Conservation (phyloP, 1,284 basidiomycete species). For the Inonotus hispidus region DNA sequence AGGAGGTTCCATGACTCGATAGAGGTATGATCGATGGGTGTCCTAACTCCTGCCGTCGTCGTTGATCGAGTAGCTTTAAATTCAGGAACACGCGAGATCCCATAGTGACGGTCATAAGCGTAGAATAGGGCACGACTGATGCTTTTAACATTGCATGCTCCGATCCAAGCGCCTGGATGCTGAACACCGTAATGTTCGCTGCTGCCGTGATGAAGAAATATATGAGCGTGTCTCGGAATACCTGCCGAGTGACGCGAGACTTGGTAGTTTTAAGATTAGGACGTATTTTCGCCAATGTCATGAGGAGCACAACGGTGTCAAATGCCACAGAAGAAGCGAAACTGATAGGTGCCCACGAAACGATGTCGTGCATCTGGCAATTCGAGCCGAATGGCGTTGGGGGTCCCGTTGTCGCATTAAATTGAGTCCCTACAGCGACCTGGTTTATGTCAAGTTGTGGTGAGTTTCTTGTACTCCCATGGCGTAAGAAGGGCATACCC, state of each 20-base stretch:
- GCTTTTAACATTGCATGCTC: slow-evolving; percentile 27
- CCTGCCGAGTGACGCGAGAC: slow-evolving; percentile 22
- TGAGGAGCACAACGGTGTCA: slow-evolving; percentile 25
- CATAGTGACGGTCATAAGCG: slow-evolving; percentile 31
- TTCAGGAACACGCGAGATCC: slow-evolving; percentile 30
- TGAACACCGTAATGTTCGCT: slow-evolving; percentile 28
- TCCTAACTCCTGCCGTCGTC: not conserved
- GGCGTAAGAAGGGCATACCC: too few species aligned
- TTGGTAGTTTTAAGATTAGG: slow-evolving; percentile 22
- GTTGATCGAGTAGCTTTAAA: slow-evolving; percentile 21
- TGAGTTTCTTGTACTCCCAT: not conserved
- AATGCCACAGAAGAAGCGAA: slow-evolving; percentile 25
- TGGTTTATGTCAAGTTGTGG: not conserved
- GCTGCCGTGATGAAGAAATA: slow-evolving; percentile 27
- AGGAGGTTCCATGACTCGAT: not conserved
- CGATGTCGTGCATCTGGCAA: slow-evolving; percentile 19
- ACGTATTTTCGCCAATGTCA: slow-evolving; percentile 26
- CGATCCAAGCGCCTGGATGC: slow-evolving; percentile 24
- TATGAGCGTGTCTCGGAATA: slow-evolving; percentile 25
- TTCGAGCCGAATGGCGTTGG: slow-evolving; percentile 19
- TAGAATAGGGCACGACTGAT: slow-evolving; percentile 28
- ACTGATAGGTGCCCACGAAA: slow-evolving; percentile 19
- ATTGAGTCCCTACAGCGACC: slow-evolving; percentile 20
- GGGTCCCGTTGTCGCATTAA: slow-evolving; percentile 17
- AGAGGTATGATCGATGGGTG: not conserved